Conservation (phyloP, 495 filamentous ascomycete species). For the Mytilinidion resinicola region DNA sequence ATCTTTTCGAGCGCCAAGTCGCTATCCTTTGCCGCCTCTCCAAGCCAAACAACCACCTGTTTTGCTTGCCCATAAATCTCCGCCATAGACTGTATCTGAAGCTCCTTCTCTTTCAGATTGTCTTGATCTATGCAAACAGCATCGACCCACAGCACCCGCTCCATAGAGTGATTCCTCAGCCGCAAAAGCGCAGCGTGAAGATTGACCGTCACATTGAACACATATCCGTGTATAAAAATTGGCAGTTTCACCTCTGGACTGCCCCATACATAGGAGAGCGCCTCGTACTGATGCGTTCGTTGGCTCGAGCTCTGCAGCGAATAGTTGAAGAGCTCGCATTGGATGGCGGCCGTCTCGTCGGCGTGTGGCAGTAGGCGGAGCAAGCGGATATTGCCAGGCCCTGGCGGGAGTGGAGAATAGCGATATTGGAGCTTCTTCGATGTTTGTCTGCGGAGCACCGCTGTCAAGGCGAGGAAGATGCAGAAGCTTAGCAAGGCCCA, state of each 20-base stretch:
- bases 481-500: too few relatives aligned
- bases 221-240: neutral
- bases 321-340: constrained; percentile 3
- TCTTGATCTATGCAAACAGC: constrained; percentile 1
- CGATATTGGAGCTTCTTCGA: neutral
- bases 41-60: constrained; percentile 10
- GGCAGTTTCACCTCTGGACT: neutral
- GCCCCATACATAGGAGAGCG: constrained; percentile 13
- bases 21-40: neutral
- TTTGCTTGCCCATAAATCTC: constrained; percentile 1
- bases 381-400: constrained; percentile 3
- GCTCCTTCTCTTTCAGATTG: neutral
- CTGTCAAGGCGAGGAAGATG: too few relatives aligned
- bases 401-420: neutral
- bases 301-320: neutral
- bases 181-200: neutral
- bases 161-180: neutral
- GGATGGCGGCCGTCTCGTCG: neutral
- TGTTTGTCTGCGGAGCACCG: too few relatives aligned
- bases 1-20: neutral
- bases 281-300: constrained; percentile 5
- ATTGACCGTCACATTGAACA: neutral
- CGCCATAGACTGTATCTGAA: constrained; percentile 7
- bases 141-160: constrained; percentile 8
- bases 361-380: constrained; percentile 5